A percentile compares a stretch with the other conserved stretches of the same genome.
Evolutionary conservation across 768 basidiomycete species (phyloP).

Genomic region (Tephrocybe sp.): DNA sequence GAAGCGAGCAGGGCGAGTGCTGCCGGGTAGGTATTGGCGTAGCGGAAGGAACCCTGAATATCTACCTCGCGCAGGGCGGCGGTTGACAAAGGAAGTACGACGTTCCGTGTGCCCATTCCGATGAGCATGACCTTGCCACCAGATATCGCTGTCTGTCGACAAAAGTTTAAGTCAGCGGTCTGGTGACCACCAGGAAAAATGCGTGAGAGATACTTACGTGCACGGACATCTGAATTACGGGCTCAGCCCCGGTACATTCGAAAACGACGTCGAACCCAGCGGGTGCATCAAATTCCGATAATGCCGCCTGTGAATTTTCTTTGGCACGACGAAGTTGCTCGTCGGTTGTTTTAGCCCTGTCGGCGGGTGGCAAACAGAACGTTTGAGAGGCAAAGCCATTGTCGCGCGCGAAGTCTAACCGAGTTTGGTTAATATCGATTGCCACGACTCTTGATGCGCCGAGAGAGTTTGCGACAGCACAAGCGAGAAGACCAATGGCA

Average conservation of each 20-base stretch:
- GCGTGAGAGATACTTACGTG: conserved; percentile 57
- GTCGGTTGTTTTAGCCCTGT: conserved; percentile 49
- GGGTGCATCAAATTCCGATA: conserved; percentile 53
- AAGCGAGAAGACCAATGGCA: conserved; percentile 89
- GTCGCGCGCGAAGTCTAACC: conserved; percentile 73
- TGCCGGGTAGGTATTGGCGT: conserved; percentile 87
- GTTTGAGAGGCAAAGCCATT: conserved; percentile 76
- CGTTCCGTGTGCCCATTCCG: conserved; percentile 90
- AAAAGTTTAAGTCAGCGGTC: conserved; percentile 6
- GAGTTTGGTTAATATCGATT: conserved; percentile 79
- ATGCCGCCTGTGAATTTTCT: conserved; percentile 48
- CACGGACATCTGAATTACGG: conserved; percentile 87
- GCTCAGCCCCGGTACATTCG: conserved; percentile 93
- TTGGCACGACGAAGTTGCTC: conserved; percentile 61
- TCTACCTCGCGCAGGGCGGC: conserved; percentile 90
- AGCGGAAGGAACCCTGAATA: conserved; percentile 88
- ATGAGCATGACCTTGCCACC: conserved; percentile 92
- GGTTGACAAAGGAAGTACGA: conserved; percentile 76
- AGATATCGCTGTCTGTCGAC: conserved; percentile 65
- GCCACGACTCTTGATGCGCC: conserved; percentile 75
- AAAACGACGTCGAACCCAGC: conserved; percentile 92
- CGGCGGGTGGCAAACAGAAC: conserved; percentile 55
- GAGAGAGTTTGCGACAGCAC: conserved; percentile 67
- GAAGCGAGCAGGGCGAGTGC: conserved; percentile 75
- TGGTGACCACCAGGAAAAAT: not conserved